Evolutionary conservation across 768 basidiomycete genomes (phyloP).

Genomic region (Trametes gibbosa): DNA sequence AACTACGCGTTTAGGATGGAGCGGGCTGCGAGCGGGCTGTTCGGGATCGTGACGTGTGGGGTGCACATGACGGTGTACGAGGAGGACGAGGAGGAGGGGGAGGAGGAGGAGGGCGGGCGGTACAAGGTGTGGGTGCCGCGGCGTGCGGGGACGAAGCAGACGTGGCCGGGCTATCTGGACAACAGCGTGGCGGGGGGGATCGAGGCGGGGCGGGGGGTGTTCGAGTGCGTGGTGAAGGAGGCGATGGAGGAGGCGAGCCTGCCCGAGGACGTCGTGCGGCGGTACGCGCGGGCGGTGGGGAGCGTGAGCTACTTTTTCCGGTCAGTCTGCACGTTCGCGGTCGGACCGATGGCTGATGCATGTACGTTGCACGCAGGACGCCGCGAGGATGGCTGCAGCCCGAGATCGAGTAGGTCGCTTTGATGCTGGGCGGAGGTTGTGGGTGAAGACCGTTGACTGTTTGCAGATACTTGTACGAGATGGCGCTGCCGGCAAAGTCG

Average conservation of each 20-base stretch:
- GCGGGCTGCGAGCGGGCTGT: conserved; percentile 82
- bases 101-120: conserved; percentile 29
- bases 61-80: conserved; percentile 85
- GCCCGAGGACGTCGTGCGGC: conserved; percentile 56
- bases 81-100: conserved; percentile 39
- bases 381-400: conserved; percentile 79
- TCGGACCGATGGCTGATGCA: too few species aligned
- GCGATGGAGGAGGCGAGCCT: conserved; percentile 92
- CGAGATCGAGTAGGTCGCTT: conserved; percentile 69
- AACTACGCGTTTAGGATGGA: conserved; percentile 90
- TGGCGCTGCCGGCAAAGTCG: conserved; percentile 57
- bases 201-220: conserved; percentile 67
- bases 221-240: conserved; percentile 84
- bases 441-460: not conserved
- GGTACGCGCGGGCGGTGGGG: conserved; percentile 59
- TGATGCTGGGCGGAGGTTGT: not conserved
- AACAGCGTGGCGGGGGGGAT: conserved; percentile 94
- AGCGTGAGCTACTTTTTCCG: conserved; percentile 80
- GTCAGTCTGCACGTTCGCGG: conserved; percentile 35
- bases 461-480: conserved; percentile 79
- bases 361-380: conserved; percentile 42
- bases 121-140: conserved; percentile 85
- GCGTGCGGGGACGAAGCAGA: conserved; percentile 82
- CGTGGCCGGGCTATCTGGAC: conserved; percentile 86
- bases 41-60: conserved; percentile 89